phyloP scores from a whole-genome alignment of 2,329 filamentous ascomycete species.

The Knoxdaviesia proteae region DNA sequence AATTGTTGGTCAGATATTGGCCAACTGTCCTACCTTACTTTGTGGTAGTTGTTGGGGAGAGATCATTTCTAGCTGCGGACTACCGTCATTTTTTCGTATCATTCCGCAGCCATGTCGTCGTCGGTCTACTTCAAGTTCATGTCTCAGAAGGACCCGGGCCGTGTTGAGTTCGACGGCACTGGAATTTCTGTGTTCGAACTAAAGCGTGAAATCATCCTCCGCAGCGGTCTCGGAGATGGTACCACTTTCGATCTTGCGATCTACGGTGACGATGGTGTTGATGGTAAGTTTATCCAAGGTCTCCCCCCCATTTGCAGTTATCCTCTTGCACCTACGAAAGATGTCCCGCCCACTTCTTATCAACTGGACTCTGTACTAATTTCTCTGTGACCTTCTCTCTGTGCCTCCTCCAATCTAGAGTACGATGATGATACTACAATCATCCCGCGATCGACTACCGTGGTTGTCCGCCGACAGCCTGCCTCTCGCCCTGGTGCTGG shows the following conservation, averaged over 20 bases:
- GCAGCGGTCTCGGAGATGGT: slow-evolving; percentile 83
- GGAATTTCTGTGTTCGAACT: slow-evolving; percentile 96
- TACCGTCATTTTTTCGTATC: too few species aligned
- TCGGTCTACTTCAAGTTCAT: slow-evolving; percentile 99
- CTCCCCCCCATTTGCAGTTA: neutral
- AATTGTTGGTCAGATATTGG: too few species aligned
- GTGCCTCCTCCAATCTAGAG: slow-evolving; percentile 28
- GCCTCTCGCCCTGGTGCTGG: slow-evolving; percentile 72
- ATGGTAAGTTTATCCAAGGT: slow-evolving; percentile 40
- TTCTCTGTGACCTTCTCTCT: too few species aligned
- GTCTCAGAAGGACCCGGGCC: slow-evolving; percentile 84
- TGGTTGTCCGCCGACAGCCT: slow-evolving; percentile 72
- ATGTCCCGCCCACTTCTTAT: neutral
- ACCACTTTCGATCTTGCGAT: slow-evolving; percentile 92
- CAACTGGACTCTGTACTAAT: slow-evolving; percentile 10
- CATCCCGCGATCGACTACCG: slow-evolving; percentile 83
- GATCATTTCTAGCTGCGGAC: too few species aligned
- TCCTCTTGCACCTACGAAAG: too few species aligned
- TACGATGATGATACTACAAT: slow-evolving; percentile 98
- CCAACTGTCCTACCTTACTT: too few species aligned
- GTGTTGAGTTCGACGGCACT: slow-evolving; percentile 92
- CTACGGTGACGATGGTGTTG: slow-evolving; percentile 75
- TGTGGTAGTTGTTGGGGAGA: too few species aligned
- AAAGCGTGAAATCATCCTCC: slow-evolving; percentile 94
- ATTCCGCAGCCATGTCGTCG: slow-evolving; percentile 47